A percentile compares a stretch with the other conserved stretches of the same genome.
Conservation (phyloP, 129 eudicot genomes). For the Scalesia atractyloides region DNA sequence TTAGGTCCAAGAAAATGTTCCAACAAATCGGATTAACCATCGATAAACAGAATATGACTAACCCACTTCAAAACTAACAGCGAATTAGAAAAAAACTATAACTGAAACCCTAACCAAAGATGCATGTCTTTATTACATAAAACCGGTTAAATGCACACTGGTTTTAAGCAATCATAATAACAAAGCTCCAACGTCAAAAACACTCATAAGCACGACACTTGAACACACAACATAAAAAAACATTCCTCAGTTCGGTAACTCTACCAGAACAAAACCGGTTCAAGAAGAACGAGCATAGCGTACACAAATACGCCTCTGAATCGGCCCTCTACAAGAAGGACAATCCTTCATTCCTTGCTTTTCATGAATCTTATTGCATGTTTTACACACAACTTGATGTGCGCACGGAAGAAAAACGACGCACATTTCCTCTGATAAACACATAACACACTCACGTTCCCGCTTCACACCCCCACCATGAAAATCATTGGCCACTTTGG, state of each 20-base stretch:
- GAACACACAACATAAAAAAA: constrained; percentile 18
- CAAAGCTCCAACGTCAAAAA: constrained; percentile 20
- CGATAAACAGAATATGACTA: not conserved
- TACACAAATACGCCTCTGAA: constrained; percentile 74
- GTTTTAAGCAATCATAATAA: constrained; percentile 38
- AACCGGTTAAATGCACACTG: constrained; percentile 25
- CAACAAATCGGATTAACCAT: not conserved
- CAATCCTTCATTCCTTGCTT: constrained; percentile 99
- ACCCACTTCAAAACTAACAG: not conserved
- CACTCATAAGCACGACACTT: constrained; percentile 21
- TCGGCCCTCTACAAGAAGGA: constrained; percentile 90
- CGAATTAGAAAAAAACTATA: not conserved
- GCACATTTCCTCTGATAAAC: constrained; percentile 93
- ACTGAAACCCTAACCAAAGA: not conserved
- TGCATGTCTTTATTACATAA: constrained; percentile 37
- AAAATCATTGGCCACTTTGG: constrained; percentile 28
- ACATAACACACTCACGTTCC: constrained; percentile 97
- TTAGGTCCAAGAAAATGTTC: not conserved
- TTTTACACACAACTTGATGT: constrained; percentile 87
- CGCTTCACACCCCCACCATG: constrained; percentile 75
- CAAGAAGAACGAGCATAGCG: constrained; percentile 62
- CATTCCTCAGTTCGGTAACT: constrained; percentile 14
- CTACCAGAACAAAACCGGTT: constrained; percentile 3
- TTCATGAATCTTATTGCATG: constrained; percentile 89
- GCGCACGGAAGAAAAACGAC: constrained; percentile 98